Percentiles rank a stretch among this genome's conserved stretches.
These are phyloP conservation scores for Coemansia sp. DNA, from an alignment of 192 early-diverging fungal genomes.

Conservation along the genomic window DNA sequence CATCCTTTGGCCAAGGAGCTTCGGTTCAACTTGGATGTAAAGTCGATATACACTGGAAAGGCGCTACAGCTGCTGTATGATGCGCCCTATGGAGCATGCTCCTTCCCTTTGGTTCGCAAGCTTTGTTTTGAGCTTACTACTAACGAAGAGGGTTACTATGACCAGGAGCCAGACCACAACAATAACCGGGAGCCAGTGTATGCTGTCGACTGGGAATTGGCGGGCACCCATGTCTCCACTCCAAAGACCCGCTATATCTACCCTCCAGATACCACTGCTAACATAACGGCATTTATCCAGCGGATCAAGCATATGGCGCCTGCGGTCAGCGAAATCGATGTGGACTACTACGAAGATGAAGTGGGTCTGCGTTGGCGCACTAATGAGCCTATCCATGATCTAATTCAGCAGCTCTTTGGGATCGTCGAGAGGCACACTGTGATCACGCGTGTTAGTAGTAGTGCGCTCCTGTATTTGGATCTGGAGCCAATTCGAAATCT, in stretches of 20 bases:
- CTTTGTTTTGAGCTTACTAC: not conserved
- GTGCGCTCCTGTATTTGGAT: too few species aligned
- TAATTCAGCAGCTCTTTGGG: too few species aligned
- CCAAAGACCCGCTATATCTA: too few species aligned
- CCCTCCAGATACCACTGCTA: not conserved
- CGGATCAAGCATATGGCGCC: not conserved
- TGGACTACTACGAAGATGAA: not conserved
- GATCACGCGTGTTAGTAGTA: too few species aligned
- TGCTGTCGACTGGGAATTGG: too few species aligned
- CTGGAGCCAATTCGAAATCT: too few species aligned
- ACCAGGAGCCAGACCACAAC: too few species aligned
- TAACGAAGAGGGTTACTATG: not conserved
- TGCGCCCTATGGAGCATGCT: not conserved
- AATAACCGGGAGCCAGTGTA: too few species aligned
- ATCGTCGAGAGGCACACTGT: too few species aligned
- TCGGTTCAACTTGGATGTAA: not conserved
- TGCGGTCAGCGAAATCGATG: not conserved
- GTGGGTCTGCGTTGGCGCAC: too few species aligned
- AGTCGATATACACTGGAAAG: not conserved
- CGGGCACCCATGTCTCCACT: too few species aligned
- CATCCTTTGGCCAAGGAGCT: not conserved
- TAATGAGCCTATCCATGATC: too few species aligned
- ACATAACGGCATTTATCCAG: not conserved
- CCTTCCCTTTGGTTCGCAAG: not conserved
- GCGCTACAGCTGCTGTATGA: not conserved